Base-by-base conservation (phyloP, 192 early-diverging fungal species). In the Geranomyces variabilis region DNA sequence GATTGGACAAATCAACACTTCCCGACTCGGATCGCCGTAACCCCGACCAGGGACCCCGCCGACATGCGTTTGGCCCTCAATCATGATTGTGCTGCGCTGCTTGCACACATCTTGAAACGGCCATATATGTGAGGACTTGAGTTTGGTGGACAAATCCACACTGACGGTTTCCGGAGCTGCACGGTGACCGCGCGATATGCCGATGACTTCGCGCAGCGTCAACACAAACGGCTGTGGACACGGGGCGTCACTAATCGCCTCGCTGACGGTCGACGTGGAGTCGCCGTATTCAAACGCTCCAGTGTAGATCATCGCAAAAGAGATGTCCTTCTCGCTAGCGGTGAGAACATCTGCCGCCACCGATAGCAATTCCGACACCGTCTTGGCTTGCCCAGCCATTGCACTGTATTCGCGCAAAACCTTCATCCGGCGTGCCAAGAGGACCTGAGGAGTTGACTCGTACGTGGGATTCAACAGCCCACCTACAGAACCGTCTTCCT, bases 401-500 rank as follows among this genome's bases (percentile, higher is more conserved):
- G 45, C 71, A 10, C 63, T 60, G 41, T 51, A 74, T 7, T 74
- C 71, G n/a, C 71, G 63, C 3, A 74, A 53, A 46, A 63, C 57
- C 33, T 66, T 67, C 30, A 74, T 29, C 6, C 71, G 63, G 24
- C 71, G 71, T 36, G 63, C 64, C 15, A 51, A 17, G 9, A 74
- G 12, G 48, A 74, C 64, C 26, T 56, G 64, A 19, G 22, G 43
- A 15, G 73, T 62, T 0, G 41, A n/a, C 61, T 75, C 73, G 29
- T 62, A 46, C 12, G 56, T 75, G 7, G 73, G 73, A 63, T 75
- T 75, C 45, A 75, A 43, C 14, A 75, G 48, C 6, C 73, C 73
- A 8, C 73, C 73, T 5, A 75, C 66, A 31, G 66, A 62, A 30
- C 73, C 73, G 48, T 75, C 66, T 41, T 75, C 73, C 31, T 67